Evolutionary conservation across 306 rosid species (phyloP).

Genomic region (Cercis canadensis): DNA sequence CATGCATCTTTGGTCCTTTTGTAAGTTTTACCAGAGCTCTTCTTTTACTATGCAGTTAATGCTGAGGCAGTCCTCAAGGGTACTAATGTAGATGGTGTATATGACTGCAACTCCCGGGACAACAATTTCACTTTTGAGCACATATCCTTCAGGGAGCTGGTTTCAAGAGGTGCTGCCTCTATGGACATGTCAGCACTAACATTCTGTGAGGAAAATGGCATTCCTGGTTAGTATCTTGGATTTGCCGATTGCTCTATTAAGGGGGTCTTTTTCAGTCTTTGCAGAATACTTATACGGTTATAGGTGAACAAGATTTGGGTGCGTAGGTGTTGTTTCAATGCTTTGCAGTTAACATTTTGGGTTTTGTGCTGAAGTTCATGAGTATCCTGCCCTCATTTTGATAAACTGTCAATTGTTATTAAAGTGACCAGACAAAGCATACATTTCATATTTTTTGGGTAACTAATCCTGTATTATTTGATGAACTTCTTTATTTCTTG

Average conservation of each 20-base stretch:
- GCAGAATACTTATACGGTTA: not conserved
- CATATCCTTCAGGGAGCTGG: constrained; percentile 64
- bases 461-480: not conserved
- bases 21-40: constrained; percentile 24
- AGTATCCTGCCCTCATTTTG: constrained; percentile 18
- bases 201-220: constrained; percentile 63
- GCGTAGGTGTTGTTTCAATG: not conserved
- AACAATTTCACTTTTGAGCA: constrained; percentile 59
- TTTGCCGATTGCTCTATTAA: constrained; percentile 20
- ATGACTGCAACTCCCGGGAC: constrained; percentile 60
- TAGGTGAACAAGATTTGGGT: too few species aligned
- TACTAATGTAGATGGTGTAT: constrained; percentile 59
- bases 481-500: constrained; percentile 16
- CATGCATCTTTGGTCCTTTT: not conserved
- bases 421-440: constrained; percentile 16
- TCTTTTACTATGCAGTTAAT: constrained; percentile 46
- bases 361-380: constrained; percentile 20
- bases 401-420: constrained; percentile 3
- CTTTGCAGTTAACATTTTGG: constrained; percentile 11
- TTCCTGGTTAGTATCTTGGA: constrained; percentile 66
- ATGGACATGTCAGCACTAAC: constrained; percentile 63
- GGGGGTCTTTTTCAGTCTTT: constrained; percentile 19
- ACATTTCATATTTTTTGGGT: constrained; percentile 13
- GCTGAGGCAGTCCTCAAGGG: constrained; percentile 72
- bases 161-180: constrained; percentile 55